A percentile compares a stretch with the other conserved stretches of the same genome.
phyloP scores from a whole-genome alignment of 495 filamentous ascomycete genomes.

The Coniosporium apollinis region DNA sequence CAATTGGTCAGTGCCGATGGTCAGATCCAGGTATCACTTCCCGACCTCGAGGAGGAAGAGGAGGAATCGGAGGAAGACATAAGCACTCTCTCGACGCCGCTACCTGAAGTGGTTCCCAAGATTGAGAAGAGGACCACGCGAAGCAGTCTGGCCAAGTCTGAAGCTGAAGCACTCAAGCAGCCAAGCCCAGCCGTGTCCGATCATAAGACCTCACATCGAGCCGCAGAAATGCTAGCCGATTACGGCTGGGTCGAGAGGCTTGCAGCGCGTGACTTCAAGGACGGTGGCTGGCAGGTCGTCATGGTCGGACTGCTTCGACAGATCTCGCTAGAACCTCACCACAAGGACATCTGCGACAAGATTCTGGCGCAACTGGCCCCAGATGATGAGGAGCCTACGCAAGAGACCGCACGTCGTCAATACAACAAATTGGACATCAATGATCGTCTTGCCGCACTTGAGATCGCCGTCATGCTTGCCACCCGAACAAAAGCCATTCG shows the following conservation, averaged over 20 bases:
- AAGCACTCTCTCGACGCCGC: conserved; percentile 32
- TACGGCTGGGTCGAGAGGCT: conserved; percentile 76
- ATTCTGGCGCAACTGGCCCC: conserved; percentile 68
- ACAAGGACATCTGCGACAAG: conserved; percentile 56
- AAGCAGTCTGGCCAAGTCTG: conserved; percentile 68
- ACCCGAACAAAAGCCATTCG: conserved; percentile 70
- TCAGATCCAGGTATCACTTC: conserved; percentile 59
- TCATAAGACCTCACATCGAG: conserved; percentile 31
- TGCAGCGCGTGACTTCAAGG: conserved; percentile 66
- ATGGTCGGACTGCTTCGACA: conserved; percentile 76
- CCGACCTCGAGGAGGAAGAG: conserved; percentile 49
- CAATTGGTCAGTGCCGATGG: conserved; percentile 69
- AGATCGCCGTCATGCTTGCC: conserved; percentile 79
- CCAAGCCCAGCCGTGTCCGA: conserved; percentile 12
- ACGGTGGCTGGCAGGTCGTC: conserved; percentile 84
- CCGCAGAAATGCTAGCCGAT: conserved; percentile 55
- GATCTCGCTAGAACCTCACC: conserved; percentile 56
- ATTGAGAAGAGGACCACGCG: conserved; percentile 73
- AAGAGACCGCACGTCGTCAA: conserved; percentile 49
- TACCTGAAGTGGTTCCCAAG: conserved; percentile 37
- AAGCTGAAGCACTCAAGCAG: conserved; percentile 21
- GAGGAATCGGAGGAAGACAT: conserved; percentile 43
- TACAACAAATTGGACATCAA: conserved; percentile 71
- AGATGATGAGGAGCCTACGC: conserved; percentile 49
- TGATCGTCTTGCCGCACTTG: conserved; percentile 57